A percentile compares a stretch with the other conserved stretches of the same genome.
Conservation (phyloP, 2,329 filamentous ascomycete species). For the Verticillium nubilum region DNA sequence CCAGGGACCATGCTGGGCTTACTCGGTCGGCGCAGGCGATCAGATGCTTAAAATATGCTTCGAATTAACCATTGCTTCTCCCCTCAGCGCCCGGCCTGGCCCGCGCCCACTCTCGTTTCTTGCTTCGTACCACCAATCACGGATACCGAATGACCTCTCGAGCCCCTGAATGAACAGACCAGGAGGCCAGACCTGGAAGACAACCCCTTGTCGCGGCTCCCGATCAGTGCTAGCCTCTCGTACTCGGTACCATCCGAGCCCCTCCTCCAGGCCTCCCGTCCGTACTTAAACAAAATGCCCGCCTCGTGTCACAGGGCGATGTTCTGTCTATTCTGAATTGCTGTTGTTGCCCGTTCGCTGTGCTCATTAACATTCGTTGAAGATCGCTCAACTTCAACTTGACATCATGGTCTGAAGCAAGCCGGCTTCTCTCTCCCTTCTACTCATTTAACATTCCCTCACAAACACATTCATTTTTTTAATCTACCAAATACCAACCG, state of each 20-base stretch:
- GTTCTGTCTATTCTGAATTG: background rate
- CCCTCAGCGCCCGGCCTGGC: background rate
- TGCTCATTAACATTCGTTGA: background rate
- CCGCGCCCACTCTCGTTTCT: background rate
- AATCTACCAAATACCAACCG: background rate
- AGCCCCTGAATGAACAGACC: background rate
- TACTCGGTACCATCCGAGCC: background rate
- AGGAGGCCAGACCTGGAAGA: background rate
- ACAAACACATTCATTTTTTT: conserved; percentile 11
- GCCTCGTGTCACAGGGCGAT: background rate
- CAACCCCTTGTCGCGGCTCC: background rate
- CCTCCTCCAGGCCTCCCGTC: no score
- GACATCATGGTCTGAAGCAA: background rate
- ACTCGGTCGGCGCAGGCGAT: conserved; percentile 8
- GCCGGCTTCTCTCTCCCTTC: background rate
- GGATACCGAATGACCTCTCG: background rate
- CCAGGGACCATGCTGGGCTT: no score
- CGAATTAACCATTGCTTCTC: background rate
- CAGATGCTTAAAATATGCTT: background rate
- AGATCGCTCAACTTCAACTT: background rate
- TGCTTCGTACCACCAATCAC: background rate
- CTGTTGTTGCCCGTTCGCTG: background rate
- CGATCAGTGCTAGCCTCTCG: background rate
- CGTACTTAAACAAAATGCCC: background rate
- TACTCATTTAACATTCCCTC: conserved; percentile 4